Base-by-base conservation (phyloP, 2,329 filamentous ascomycete species). In the Fusarium nisikadoi region DNA sequence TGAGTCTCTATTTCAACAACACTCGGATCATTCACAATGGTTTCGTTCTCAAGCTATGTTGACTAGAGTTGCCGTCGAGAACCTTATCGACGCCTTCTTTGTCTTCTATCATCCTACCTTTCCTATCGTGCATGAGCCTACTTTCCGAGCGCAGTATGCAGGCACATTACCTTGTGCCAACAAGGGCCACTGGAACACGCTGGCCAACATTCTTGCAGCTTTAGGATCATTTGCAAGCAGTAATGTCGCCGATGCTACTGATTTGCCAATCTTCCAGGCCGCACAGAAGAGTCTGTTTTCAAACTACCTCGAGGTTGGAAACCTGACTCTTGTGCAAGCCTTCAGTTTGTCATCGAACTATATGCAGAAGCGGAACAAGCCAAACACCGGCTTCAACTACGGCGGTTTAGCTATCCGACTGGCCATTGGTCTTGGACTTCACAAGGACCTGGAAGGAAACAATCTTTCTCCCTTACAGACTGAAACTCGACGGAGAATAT, bases 1-100 rank as follows among this genome's bases (percentile, higher is more conserved):
- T 7, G 68, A 71, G 20, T 70, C 68, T 45, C 33, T 71, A 0
- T 71, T 71, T 2, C 68, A 71, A 17, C 68, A 71, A 3, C 68
- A 71, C n/a, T 67, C 68, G 0, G 67, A 71, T n/a, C 68, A 71
- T 0, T 71, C 68, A 0, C 68, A 68, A 36, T 71, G 68, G 68
- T 71, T 71, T 12, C 68, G 67, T 17, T 67, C 68, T 19, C 68
- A 71, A n/a, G 62, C 68, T 2, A 71, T 71, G 68, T 17, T 71
- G 3, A 71, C 68, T 16, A n/a, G 68, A 27, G 70, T 72, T 10
- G 69, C 65, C 0, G 69, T 69, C 0, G 66, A 69, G 25, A 69
- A 70, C 8, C 66, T 70, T 11, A 69, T 72, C 36, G 69, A 72
- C 7, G 60, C 55, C 0, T 72, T 62, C 20, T 72, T 72, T 8